Conservation (phyloP, 78 protist species). For the Dictyostelium capitatum region DNA sequence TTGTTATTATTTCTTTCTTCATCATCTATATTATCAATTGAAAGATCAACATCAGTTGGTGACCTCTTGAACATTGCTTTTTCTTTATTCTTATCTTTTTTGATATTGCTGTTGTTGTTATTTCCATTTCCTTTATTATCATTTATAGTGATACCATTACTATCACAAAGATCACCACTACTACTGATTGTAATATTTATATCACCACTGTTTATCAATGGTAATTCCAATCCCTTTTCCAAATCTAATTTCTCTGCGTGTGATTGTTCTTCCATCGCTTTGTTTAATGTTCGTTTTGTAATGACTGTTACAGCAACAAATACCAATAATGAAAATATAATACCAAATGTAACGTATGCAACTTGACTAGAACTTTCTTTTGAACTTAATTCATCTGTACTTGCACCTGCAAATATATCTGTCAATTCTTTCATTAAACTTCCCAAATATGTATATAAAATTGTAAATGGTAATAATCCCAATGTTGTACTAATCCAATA, state of each 20-base stretch:
- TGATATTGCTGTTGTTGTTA: background rate
- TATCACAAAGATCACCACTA: no score
- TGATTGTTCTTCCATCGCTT: conserved; percentile 31
- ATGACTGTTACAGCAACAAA: conserved; percentile 47
- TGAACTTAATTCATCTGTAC: background rate
- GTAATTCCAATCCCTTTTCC: conserved; percentile 33
- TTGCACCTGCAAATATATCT: conserved; percentile 31
- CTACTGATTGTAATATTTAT: background rate
- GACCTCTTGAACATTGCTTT: conserved; percentile 13
- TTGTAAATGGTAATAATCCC: conserved; percentile 72
- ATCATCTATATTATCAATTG: background rate
- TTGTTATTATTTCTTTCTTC: background rate
- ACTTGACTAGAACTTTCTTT: background rate
- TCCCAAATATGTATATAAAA: conserved; percentile 70
- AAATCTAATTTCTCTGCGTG: conserved; percentile 24
- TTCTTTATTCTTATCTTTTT: background rate
- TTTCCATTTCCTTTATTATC: background rate
- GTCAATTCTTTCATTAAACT: conserved; percentile 46
- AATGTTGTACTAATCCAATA: conserved; percentile 72
- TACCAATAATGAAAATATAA: conserved; percentile 27
- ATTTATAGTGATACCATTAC: background rate
- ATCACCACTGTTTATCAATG: conserved; percentile 2
- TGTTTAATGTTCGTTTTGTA: conserved; percentile 50
- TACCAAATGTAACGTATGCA: conserved; percentile 1
- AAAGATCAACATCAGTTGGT: conserved; percentile 4